Conservation (phyloP, 352 stramenopile genomes). For the Peronospora farinosa region DNA sequence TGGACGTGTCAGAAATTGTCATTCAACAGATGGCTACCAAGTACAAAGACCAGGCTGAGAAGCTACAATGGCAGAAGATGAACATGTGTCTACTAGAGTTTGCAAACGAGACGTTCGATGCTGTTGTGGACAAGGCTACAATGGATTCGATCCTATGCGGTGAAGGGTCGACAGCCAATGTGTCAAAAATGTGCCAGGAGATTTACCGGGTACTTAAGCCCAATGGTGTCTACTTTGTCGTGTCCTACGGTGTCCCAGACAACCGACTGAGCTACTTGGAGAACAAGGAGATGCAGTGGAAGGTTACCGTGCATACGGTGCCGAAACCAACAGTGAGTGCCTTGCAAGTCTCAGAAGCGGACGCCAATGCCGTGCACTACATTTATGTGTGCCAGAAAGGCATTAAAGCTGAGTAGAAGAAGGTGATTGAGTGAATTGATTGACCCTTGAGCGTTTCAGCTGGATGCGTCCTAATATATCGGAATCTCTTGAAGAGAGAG, state of each 20-base stretch:
- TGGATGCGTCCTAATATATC: neutral
- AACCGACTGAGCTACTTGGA: conserved; percentile 95
- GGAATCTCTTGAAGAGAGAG: neutral
- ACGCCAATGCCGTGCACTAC: conserved; percentile 94
- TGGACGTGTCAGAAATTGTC: conserved; percentile 92
- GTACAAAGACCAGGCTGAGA: conserved; percentile 88
- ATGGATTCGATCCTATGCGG: conserved; percentile 94
- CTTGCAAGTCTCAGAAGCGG: conserved; percentile 87
- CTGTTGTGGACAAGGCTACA: conserved; percentile 92
- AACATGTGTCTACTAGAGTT: conserved; percentile 92
- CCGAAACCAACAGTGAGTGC: conserved; percentile 93
- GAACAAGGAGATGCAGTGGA: conserved; percentile 94
- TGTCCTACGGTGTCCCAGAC: conserved; percentile 93
- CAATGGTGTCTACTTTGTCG: conserved; percentile 91
- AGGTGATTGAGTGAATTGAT: neutral
- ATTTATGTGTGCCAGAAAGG: conserved; percentile 94
- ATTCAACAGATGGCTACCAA: conserved; percentile 92
- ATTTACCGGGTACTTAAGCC: conserved; percentile 92
- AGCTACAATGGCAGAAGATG: conserved; percentile 93
- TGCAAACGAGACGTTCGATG: conserved; percentile 91
- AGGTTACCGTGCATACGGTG: conserved; percentile 92
- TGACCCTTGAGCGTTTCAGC: no score
- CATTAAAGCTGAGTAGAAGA: conserved; percentile 38
- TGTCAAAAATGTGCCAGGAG: conserved; percentile 94
- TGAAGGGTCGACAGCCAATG: conserved; percentile 92